These are phyloP conservation scores for Mycena floridula DNA, from an alignment of 768 basidiomycete species.

Conservation along the genomic window DNA sequence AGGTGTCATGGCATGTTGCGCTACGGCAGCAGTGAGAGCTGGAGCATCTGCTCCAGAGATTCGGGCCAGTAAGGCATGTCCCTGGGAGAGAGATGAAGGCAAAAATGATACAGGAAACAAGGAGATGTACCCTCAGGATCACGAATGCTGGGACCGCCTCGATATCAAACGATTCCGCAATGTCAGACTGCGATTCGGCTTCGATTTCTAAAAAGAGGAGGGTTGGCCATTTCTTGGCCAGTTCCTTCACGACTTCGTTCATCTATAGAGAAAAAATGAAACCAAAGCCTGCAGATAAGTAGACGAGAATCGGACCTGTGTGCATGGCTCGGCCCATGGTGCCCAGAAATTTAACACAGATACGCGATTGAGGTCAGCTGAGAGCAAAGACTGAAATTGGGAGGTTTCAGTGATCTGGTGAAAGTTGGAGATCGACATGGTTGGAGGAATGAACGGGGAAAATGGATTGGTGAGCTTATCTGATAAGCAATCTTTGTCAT, in stretches of 20 bases:
- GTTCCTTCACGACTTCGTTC: slow-evolving; percentile 70
- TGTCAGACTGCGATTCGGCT: slow-evolving; percentile 74
- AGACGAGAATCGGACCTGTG: no score
- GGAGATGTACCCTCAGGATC: slow-evolving; percentile 57
- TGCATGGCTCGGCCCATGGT: slow-evolving; percentile 87
- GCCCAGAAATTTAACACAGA: slow-evolving; percentile 96
- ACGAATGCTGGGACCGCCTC: slow-evolving; percentile 84
- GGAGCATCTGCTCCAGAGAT: slow-evolving; percentile 77
- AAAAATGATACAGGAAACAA: neutral
- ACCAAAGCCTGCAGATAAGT: no score
- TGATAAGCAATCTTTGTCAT: neutral
- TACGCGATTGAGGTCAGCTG: slow-evolving; percentile 68
- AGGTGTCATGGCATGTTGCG: slow-evolving; percentile 43
- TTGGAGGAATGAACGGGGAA: no score
- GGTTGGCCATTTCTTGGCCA: slow-evolving; percentile 64
- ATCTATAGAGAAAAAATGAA: no score
- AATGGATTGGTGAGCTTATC: neutral
- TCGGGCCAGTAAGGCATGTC: slow-evolving; percentile 77
- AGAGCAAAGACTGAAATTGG: slow-evolving; percentile 72
- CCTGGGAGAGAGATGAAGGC: slow-evolving; percentile 39
- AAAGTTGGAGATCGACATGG: slow-evolving; percentile 26
- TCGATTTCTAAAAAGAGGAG: slow-evolving; percentile 82
- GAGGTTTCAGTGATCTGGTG: slow-evolving; percentile 50
- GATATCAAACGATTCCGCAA: slow-evolving; percentile 89
- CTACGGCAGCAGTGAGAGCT: slow-evolving; percentile 54